A percentile compares a stretch with the other conserved stretches of the same genome.
phyloP scores from a whole-genome alignment of 345 rosid species.

The Hibiscus tridactylites region DNA sequence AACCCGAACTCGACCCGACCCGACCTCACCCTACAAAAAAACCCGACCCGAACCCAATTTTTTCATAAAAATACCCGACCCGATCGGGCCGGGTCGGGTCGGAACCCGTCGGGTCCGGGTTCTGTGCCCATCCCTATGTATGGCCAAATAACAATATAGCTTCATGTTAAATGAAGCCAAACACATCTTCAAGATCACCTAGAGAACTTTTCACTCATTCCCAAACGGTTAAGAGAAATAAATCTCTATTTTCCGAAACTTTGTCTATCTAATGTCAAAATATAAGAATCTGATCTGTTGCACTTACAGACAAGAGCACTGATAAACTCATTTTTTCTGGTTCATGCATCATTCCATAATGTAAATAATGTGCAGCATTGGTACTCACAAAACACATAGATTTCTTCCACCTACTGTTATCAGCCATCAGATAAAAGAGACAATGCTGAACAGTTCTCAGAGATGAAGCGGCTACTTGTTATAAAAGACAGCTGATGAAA shows the following conservation, averaged over 20 bases:
- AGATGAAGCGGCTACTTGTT: not conserved
- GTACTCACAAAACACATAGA: not conserved
- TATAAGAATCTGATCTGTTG: not conserved
- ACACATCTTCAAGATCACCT: not conserved
- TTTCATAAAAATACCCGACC: too few species aligned
- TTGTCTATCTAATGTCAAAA: not conserved
- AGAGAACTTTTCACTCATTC: not conserved
- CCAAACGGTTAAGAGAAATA: too few species aligned
- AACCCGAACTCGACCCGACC: too few species aligned
- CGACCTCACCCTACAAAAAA: too few species aligned
- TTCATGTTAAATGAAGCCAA: not conserved
- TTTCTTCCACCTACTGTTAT: not conserved
- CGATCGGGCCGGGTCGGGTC: too few species aligned
- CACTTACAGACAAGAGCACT: not conserved
- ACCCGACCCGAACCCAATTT: too few species aligned
- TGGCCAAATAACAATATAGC: not conserved
- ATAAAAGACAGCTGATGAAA: not conserved
- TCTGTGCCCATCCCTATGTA: too few species aligned
- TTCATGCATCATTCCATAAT: not conserved
- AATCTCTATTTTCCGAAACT: not conserved
- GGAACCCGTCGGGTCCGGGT: too few species aligned
- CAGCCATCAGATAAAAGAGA: not conserved
- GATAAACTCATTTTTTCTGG: not conserved
- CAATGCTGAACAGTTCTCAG: not conserved
- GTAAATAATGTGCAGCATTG: not conserved